Conservation (phyloP, 2,329 filamentous ascomycete species). For the Penicillium paneum region DNA sequence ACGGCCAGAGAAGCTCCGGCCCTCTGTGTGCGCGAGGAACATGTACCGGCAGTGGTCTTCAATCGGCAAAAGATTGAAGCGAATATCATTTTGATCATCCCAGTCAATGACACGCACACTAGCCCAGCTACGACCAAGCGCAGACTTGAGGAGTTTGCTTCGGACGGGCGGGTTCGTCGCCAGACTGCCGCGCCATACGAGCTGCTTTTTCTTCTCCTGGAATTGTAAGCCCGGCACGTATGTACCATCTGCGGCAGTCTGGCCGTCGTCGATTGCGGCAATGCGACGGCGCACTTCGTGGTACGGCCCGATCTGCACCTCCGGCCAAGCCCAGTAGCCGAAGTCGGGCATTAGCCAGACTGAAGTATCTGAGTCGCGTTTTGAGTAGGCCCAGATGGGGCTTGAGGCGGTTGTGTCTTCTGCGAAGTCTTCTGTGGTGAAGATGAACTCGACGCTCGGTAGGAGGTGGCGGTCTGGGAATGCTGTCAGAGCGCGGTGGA, state of each 20-base stretch:
- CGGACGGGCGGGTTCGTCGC: conserved; percentile 40
- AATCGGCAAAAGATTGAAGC: conserved; percentile 47
- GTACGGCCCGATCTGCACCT: conserved; percentile 46
- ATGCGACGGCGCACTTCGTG: conserved; percentile 43
- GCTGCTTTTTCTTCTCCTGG: conserved; percentile 43
- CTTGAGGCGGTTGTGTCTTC: conserved; percentile 23
- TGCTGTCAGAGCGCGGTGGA: conserved; percentile 48
- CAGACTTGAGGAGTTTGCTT: conserved; percentile 38
- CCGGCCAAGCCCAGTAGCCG: conserved; percentile 54
- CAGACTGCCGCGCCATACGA: conserved; percentile 50
- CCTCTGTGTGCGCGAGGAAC: conserved; percentile 54
- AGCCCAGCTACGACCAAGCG: conserved; percentile 46
- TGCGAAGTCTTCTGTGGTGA: conserved; percentile 47
- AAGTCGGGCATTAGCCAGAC: conserved; percentile 55
- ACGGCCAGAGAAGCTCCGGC: conserved; percentile 53
- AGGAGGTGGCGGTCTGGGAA: conserved; percentile 39
- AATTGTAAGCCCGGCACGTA: conserved; percentile 22
- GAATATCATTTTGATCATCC: conserved; percentile 39
- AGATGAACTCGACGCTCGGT: conserved; percentile 51
- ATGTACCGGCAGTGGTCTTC: conserved; percentile 56
- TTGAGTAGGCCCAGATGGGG: conserved; percentile 47
- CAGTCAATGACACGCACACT: conserved; percentile 45
- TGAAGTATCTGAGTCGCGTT: conserved; percentile 36
- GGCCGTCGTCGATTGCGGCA: conserved; percentile 36
- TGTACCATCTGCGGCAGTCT: conserved; percentile 19